Evolutionary conservation across 176 grass and related monocot genomes (phyloP).

Genomic region (Hordeum vulgare): MorexV3_pseudomolecules_assembly NC_058523.1:16623435-16623934

Average conservation of each 20-base stretch:
- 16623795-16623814: constrained; percentile 3
- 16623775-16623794: not conserved
- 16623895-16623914: not conserved
- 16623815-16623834: not conserved
- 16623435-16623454: not conserved
- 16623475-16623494: not conserved
- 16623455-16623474: not conserved
- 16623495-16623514: not conserved
- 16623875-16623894: not conserved
- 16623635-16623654: not conserved
- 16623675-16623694: not conserved
- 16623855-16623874: constrained; percentile 41
- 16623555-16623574: not conserved
- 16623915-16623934: constrained; percentile 22
- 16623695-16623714: not conserved
- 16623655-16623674: not conserved
- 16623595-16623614: not conserved
- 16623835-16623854: constrained; percentile 14
- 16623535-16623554: not conserved
- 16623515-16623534: not conserved
- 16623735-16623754: not conserved
- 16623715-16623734: not conserved
- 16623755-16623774: not conserved
- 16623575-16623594: not conserved
- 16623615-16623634: not conserved